Evolutionary conservation across 2,329 filamentous ascomycete species (phyloP).

Genomic region (Aspergillus aculeatus): DNA sequence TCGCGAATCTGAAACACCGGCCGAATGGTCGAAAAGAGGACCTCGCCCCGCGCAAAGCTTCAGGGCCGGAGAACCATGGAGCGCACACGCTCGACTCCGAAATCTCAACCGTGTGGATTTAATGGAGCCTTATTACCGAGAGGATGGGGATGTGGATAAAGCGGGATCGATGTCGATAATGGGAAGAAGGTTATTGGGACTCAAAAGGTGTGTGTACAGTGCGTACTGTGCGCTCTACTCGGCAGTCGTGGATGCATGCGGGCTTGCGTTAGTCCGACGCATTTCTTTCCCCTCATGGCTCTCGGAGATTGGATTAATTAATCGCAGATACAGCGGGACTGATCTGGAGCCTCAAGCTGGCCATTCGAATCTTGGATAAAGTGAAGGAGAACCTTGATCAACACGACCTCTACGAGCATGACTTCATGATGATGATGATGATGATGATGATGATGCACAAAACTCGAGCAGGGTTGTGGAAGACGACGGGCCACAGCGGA

Average conservation of each 20-base stretch:
- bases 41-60: conserved; percentile 4
- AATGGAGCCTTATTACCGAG: background rate
- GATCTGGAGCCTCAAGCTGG: conserved; percentile 6
- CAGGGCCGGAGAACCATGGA: background rate
- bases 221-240: no score
- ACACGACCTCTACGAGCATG: background rate
- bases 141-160: background rate
- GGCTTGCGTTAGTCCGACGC: conserved; percentile 1
- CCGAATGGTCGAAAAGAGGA: background rate
- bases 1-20: conserved; percentile 4
- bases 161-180: conserved; percentile 1
- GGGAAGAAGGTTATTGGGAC: background rate
- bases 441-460: background rate
- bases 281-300: background rate
- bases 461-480: background rate
- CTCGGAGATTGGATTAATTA: conserved; percentile 8
- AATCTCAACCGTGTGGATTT: background rate
- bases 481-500: background rate
- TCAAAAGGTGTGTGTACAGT: no score
- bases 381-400: background rate
- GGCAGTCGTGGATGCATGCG: background rate
- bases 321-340: conserved; percentile 3
- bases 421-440: background rate
- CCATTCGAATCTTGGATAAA: conserved; percentile 1
- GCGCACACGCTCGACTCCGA: background rate